These are phyloP conservation scores for Candida caryicola DNA, from an alignment of 805 yeast genomes.

Conservation along the genomic window DNA sequence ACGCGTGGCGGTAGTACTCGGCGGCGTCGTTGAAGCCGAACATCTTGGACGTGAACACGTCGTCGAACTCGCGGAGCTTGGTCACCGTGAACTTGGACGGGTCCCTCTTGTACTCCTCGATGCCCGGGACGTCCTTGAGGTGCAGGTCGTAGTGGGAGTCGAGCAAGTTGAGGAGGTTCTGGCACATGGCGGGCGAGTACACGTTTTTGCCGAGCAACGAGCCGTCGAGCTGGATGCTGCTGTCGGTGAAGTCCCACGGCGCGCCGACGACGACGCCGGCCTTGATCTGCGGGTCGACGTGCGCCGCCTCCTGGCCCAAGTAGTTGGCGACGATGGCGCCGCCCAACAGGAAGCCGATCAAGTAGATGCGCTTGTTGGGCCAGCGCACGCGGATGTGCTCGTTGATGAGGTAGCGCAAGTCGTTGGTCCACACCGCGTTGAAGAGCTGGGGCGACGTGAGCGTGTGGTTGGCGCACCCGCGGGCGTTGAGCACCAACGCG, in stretches of 20 bases:
- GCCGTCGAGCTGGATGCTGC: conserved; percentile 42
- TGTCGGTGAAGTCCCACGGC: conserved; percentile 71
- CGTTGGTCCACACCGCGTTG: conserved; percentile 68
- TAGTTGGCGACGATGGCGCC: conserved; percentile 65
- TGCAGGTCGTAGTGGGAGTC: conserved; percentile 29
- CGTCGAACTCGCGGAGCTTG: conserved; percentile 57
- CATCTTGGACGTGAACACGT: conserved; percentile 54
- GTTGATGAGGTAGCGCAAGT: conserved; percentile 57
- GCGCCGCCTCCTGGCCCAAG: conserved; percentile 58
- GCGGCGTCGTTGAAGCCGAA: conserved; percentile 62
- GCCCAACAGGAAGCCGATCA: conserved; percentile 72
- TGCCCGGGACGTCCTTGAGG: conserved; percentile 19
- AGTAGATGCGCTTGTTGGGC: conserved; percentile 63
- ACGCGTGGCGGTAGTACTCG: conserved; percentile 64
- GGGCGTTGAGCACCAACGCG: conserved; percentile 59
- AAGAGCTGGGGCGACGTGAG: conserved; percentile 66
- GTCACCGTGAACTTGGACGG: conserved; percentile 32
- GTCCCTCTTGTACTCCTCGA: conserved; percentile 26
- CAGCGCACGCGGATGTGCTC: conserved; percentile 47
- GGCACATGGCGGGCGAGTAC: conserved; percentile 44
- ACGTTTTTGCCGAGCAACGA: conserved; percentile 37
- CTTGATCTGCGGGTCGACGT: conserved; percentile 47
- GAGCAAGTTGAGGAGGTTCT: conserved; percentile 33
- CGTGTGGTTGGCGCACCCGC: conserved; percentile 78
- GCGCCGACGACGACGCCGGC: conserved; percentile 61